Evolutionary conservation across 495 filamentous ascomycete genomes (phyloP).

Genomic region (Xylaria sp.): DNA sequence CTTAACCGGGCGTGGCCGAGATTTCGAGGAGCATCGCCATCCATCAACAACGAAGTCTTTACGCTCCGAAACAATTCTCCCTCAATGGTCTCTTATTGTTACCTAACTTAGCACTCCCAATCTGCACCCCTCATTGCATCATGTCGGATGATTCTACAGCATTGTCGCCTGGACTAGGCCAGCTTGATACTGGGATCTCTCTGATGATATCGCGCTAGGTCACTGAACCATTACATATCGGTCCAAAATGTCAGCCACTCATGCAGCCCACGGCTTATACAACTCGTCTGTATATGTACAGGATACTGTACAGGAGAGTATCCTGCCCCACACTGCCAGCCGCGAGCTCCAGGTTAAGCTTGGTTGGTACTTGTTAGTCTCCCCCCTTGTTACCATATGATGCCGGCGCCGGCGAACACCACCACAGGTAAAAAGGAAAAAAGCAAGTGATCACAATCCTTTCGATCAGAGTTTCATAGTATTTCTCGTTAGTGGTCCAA

Average conservation of each 20-base stretch:
- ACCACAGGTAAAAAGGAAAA: background rate
- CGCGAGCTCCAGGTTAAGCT: conserved; percentile 7
- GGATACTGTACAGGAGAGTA: conserved; percentile 1
- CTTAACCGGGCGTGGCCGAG: conserved; percentile 16
- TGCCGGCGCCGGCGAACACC: conserved; percentile 19
- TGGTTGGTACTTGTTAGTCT: background rate
- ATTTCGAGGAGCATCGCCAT: conserved; percentile 2
- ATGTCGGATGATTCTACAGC: too few species aligned
- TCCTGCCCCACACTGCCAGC: conserved; percentile 14
- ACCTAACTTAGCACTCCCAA: background rate
- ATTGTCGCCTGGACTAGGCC: conserved; percentile 15
- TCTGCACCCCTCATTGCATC: background rate
- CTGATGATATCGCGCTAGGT: conserved; percentile 9
- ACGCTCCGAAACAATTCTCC: background rate
- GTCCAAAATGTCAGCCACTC: conserved; percentile 20
- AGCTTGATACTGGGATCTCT: conserved; percentile 8
- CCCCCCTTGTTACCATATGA: conserved; percentile 13
- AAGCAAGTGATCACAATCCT: conserved; percentile 12
- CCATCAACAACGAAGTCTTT: background rate
- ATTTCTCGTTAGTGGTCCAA: background rate
- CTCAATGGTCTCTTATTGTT: background rate
- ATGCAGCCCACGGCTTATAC: conserved; percentile 19
- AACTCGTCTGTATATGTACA: conserved; percentile 14
- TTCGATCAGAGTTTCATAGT: background rate
- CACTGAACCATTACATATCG: conserved; percentile 17